Conservation (phyloP, 148 eudicot genomes). For the Camellia granthamiana region DNA sequence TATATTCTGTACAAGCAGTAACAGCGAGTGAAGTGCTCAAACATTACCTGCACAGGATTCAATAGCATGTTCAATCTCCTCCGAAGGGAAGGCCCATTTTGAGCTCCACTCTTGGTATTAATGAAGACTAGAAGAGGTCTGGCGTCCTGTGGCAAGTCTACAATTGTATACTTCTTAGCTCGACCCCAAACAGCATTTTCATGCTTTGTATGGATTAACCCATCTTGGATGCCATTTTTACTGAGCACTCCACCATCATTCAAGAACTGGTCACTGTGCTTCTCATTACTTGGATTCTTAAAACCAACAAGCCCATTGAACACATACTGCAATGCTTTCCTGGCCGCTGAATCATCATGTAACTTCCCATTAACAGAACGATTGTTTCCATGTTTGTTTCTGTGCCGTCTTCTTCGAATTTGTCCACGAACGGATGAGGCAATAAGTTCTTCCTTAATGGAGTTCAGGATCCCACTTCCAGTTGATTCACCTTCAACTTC, state of each 20-base stretch:
- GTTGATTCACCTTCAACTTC: constrained; percentile 45
- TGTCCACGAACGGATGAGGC: constrained; percentile 47
- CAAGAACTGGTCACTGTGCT: constrained; percentile 33
- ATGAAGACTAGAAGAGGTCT: constrained; percentile 76
- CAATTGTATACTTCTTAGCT: constrained; percentile 53
- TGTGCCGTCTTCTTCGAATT: constrained; percentile 57
- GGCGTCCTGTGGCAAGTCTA: constrained; percentile 69
- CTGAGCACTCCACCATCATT: constrained; percentile 31
- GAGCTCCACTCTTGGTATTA: constrained; percentile 82
- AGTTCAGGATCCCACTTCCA: constrained; percentile 34
- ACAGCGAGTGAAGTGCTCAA: neutral
- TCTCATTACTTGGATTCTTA: constrained; percentile 49
- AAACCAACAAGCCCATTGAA: constrained; percentile 52
- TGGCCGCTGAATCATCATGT: constrained; percentile 42
- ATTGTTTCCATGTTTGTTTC: constrained; percentile 48
- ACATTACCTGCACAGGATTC: constrained; percentile 76
- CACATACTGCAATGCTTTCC: constrained; percentile 38
- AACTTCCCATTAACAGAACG: constrained; percentile 46
- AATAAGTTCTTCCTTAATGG: constrained; percentile 46
- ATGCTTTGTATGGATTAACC: constrained; percentile 36
- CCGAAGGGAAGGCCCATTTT: constrained; percentile 64
- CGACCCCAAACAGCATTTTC: constrained; percentile 44
- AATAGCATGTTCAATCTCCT: constrained; percentile 76
- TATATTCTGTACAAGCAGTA: neutral
- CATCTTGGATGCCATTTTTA: constrained; percentile 36